Percentiles rank a stretch among this genome's conserved stretches.
These are phyloP conservation scores for Metrosideros polymorpha DNA, from an alignment of 441 rosid species.

Conservation along the genomic window DNA sequence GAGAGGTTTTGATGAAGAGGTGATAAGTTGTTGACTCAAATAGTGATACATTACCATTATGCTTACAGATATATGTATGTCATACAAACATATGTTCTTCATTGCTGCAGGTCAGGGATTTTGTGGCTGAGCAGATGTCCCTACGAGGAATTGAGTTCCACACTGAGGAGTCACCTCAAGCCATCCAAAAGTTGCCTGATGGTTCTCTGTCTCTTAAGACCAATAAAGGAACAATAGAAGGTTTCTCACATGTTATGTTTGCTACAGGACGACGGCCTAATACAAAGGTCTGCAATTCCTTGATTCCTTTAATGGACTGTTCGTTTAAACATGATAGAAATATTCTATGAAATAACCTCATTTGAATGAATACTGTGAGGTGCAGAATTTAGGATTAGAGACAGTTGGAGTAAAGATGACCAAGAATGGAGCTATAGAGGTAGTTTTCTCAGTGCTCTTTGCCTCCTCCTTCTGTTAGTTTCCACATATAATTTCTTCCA, in stretches of 20 bases:
- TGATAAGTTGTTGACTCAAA: constrained; percentile 10
- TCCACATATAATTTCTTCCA: constrained; percentile 3
- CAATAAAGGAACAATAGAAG: constrained; percentile 68
- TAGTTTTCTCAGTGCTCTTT: constrained; percentile 6
- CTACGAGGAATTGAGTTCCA: constrained; percentile 91
- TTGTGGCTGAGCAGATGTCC: constrained; percentile 80
- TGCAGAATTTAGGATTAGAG: constrained; percentile 89
- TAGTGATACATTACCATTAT: not conserved
- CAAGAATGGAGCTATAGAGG: constrained; percentile 87
- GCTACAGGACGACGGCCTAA: constrained; percentile 91
- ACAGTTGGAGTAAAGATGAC: constrained; percentile 55
- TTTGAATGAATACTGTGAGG: not conserved
- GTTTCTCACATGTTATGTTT: constrained; percentile 93
- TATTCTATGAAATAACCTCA: not conserved
- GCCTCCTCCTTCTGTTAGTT: not conserved
- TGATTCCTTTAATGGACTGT: not conserved
- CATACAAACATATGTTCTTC: not conserved
- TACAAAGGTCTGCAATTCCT: constrained; percentile 50
- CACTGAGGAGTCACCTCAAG: constrained; percentile 76
- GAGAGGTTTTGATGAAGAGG: constrained; percentile 95
- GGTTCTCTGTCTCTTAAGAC: constrained; percentile 78
- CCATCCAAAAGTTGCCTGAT: constrained; percentile 56
- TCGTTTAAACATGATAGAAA: not conserved
- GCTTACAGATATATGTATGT: not conserved
- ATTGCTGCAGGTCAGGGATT: constrained; percentile 64